phyloP scores from a whole-genome alignment of 169 alveolate genomes.

The Plasmodium ovale region DNA sequence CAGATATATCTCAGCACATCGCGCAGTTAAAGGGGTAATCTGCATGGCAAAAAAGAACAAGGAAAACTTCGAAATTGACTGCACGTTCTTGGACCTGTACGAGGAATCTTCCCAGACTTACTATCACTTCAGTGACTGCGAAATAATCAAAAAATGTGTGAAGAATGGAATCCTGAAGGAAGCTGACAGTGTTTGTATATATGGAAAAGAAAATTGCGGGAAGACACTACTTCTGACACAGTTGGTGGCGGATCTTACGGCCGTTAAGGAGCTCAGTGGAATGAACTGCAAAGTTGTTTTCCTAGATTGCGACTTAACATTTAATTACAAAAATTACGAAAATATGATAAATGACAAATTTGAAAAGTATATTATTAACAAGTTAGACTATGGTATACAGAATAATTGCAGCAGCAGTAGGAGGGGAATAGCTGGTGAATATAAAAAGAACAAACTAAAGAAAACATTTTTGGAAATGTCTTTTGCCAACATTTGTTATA shows the following conservation, averaged over 20 bases:
- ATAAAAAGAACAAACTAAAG: slow-evolving; percentile 8
- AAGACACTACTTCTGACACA: slow-evolving; percentile 60
- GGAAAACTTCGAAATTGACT: slow-evolving; percentile 37
- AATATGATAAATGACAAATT: slow-evolving; percentile 34
- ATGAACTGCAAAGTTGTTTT: slow-evolving; percentile 70
- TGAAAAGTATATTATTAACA: slow-evolving; percentile 21
- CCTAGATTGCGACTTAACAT: slow-evolving; percentile 61
- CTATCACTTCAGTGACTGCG: slow-evolving; percentile 41
- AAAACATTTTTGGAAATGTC: slow-evolving; percentile 33
- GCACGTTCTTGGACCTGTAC: slow-evolving; percentile 66
- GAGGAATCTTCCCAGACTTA: slow-evolving; percentile 24
- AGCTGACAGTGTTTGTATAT: slow-evolving; percentile 71
- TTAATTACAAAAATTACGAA: slow-evolving; percentile 60
- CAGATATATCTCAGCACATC: neutral
- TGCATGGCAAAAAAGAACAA: slow-evolving; percentile 45
- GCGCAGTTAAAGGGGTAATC: neutral
- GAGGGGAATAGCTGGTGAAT: neutral
- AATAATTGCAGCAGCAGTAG: neutral
- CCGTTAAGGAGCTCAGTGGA: slow-evolving; percentile 66
- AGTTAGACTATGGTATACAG: neutral
- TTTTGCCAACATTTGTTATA: slow-evolving; percentile 54
- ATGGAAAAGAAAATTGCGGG: slow-evolving; percentile 73
- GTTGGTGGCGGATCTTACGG: slow-evolving; percentile 65
- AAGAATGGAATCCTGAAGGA: slow-evolving; percentile 43
- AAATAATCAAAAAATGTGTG: slow-evolving; percentile 49